Evolutionary conservation across 306 rosid genomes (phyloP).

Genomic region (Vigna angularis): DNA sequence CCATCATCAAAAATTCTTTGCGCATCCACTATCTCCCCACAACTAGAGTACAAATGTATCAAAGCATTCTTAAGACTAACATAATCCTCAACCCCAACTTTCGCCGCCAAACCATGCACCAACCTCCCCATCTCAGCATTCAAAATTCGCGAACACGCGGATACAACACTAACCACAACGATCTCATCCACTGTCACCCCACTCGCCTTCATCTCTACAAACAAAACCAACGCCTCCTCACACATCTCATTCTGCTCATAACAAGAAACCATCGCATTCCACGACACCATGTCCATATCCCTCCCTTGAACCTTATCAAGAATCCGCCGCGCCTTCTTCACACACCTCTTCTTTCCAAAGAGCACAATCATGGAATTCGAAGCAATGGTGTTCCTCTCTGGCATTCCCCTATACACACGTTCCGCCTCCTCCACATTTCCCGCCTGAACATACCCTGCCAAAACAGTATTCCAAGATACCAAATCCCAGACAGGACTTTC

Average conservation of each 20-base stretch:
- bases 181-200: constrained; percentile 79
- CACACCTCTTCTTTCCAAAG: constrained; percentile 60
- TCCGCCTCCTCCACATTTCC: constrained; percentile 59
- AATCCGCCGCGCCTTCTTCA: constrained; percentile 54
- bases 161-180: constrained; percentile 66
- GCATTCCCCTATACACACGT: constrained; percentile 58
- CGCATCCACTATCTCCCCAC: constrained; percentile 65
- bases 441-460: constrained; percentile 72
- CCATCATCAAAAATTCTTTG: constrained; percentile 60
- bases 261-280: constrained; percentile 87
- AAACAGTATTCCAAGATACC: constrained; percentile 78
- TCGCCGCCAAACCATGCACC: constrained; percentile 67
- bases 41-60: constrained; percentile 72
- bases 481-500: constrained; percentile 72
- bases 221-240: constrained; percentile 67
- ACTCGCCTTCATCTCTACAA: constrained; percentile 55
- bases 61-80: constrained; percentile 80
- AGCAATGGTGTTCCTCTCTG: constrained; percentile 62
- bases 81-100: constrained; percentile 69
- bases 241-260: constrained; percentile 69
- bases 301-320: constrained; percentile 51
- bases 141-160: constrained; percentile 59
- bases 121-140: constrained; percentile 53
- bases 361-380: constrained; percentile 77
- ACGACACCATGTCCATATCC: constrained; percentile 70